Evolutionary conservation across 345 rosid genomes (phyloP), one percentile per base, ranked within the genome.

Genomic region (Boechera divaricarpa): DNA sequence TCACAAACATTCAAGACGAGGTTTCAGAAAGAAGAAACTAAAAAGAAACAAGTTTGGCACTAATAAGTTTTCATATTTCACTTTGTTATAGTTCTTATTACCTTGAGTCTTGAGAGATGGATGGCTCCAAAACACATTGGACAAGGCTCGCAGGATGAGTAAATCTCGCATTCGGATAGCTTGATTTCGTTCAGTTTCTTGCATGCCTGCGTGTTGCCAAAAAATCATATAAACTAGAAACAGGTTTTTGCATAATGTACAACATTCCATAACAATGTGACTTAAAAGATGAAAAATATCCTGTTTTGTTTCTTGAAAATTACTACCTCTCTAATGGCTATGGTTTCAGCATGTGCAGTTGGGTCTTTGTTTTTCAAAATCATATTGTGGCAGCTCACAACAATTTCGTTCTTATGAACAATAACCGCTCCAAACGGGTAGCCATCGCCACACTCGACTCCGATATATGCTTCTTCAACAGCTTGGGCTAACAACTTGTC

Each of bases 361-460:
- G 99, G 97, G 73, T 95, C 98, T 4, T 83, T 88, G 89, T 86
- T 26, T 53, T 69, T 83, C 80, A 88, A 51, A 77, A 89, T 96
- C 97, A 89, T 83, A 86, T 95, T 95, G 88, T 95, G 99, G 73
- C 96, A 90, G 83, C 97, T 90, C n/a, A 83, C 94, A 6, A 95
- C 59, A 9, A 88, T 73, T 77, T 89, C 88, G 12, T 89, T 84
- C 9, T 90, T 87, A 39, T 77, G 78, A 63, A 94, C 99, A 59
- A 94, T 88, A 51, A 94, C 96, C 42, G 98, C 98, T 57, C 98
- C 98, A 81, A 94, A 94, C 1, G 99, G 99, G 1, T 92, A 88
- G 33, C 98, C 98, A 55, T 94, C 85, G 31, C 95, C 95, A 70
- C 88, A 85, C 11, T 94, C 97, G 41, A 94, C 94, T 49, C 99